Conservation (phyloP, 208 protist species). For the Leishmania turanica region DNA sequence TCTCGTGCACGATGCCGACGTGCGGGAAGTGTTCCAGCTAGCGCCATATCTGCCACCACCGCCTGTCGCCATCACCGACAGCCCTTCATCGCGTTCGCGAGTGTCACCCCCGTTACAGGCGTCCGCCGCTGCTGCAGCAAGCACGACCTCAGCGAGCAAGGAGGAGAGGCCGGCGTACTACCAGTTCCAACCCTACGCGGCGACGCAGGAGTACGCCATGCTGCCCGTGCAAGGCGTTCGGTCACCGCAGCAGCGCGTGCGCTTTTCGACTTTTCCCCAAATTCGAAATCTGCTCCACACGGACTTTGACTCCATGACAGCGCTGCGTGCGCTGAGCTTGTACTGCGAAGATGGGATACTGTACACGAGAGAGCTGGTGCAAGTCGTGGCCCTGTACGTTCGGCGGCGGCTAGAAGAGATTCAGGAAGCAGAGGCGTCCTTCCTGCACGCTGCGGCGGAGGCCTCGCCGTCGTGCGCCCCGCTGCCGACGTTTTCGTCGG, state of each 20-base stretch:
- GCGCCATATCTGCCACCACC: slow-evolving; percentile 35
- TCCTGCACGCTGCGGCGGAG: slow-evolving; percentile 18
- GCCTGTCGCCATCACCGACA: slow-evolving; percentile 3
- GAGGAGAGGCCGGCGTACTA: slow-evolving; percentile 27
- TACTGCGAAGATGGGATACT: slow-evolving; percentile 60
- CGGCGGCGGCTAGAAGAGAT: slow-evolving; percentile 45
- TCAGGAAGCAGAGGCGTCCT: slow-evolving; percentile 26
- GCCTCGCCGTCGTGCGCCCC: not conserved
- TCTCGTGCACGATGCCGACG: slow-evolving; percentile 31
- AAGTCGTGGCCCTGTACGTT: slow-evolving; percentile 58
- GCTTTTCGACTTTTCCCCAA: slow-evolving; percentile 63
- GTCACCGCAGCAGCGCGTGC: slow-evolving; percentile 33
- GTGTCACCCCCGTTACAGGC: not conserved
- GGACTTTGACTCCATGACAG: slow-evolving; percentile 70
- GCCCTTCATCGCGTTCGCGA: not conserved
- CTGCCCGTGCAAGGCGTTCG: slow-evolving; percentile 40
- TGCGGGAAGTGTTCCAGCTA: slow-evolving; percentile 44
- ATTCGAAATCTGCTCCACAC: slow-evolving; percentile 67
- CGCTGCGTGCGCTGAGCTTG: slow-evolving; percentile 41
- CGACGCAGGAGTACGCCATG: slow-evolving; percentile 74
- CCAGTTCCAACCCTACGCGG: slow-evolving; percentile 63
- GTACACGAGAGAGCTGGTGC: slow-evolving; percentile 57
- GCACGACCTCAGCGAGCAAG: not conserved
- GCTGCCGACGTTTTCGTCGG: slow-evolving; percentile 28
- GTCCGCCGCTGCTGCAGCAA: not conserved